A percentile compares a stretch with the other conserved stretches of the same genome.
These are phyloP conservation scores for Scutellaria galericulata DNA, from an alignment of 257 asterid species.

Conservation along the genomic window DNA sequence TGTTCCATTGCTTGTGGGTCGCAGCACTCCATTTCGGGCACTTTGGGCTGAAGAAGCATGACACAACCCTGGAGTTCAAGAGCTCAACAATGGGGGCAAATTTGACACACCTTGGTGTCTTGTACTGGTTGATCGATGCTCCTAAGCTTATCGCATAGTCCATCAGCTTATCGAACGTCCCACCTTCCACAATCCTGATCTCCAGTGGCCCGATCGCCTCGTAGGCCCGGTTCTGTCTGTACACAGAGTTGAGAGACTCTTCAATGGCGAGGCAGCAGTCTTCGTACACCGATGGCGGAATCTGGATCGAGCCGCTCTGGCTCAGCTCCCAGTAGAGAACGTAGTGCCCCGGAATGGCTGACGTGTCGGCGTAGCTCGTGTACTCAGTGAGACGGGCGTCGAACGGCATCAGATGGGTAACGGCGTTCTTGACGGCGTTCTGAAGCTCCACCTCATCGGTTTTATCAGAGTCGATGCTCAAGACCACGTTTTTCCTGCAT, in stretches of 20 bases:
- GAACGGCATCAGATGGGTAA: slow-evolving; percentile 66
- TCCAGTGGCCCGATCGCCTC: slow-evolving; percentile 90
- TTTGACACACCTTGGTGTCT: slow-evolving; percentile 87
- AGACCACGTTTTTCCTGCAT: slow-evolving; percentile 81
- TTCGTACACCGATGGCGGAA: slow-evolving; percentile 83
- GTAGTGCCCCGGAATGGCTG: slow-evolving; percentile 76
- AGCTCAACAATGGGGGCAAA: slow-evolving; percentile 82
- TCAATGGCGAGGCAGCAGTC: slow-evolving; percentile 85
- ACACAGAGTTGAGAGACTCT: slow-evolving; percentile 82
- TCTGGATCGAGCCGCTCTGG: slow-evolving; percentile 50
- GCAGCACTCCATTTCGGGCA: slow-evolving; percentile 80
- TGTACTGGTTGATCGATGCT: slow-evolving; percentile 90
- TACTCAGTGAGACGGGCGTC: slow-evolving; percentile 68
- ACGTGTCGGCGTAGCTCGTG: slow-evolving; percentile 83
- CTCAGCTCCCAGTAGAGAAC: slow-evolving; percentile 84
- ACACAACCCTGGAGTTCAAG: slow-evolving; percentile 59
- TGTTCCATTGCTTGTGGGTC: slow-evolving; percentile 69
- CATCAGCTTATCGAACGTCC: slow-evolving; percentile 93
- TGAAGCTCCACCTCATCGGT: slow-evolving; percentile 96
- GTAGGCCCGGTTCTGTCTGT: slow-evolving; percentile 75
- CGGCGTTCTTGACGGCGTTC: slow-evolving; percentile 72
- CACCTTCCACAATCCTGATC: slow-evolving; percentile 74
- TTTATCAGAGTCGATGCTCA: slow-evolving; percentile 87
- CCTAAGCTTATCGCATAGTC: slow-evolving; percentile 87
- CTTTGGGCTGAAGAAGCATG: slow-evolving; percentile 75